Evolutionary conservation across 306 rosid genomes (phyloP).

Genomic region (Dryas octopetala): DNA sequence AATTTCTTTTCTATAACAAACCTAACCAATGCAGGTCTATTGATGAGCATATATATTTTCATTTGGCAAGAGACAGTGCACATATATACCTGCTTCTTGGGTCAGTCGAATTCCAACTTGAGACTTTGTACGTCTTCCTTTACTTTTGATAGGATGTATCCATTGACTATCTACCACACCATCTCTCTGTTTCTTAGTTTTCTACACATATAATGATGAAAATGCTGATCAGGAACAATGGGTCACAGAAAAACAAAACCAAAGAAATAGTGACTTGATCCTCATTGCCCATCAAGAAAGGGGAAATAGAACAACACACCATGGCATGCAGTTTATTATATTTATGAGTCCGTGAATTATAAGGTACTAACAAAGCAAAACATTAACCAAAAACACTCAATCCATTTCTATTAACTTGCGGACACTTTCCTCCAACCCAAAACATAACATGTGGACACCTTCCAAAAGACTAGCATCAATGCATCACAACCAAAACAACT

Average conservation of each 20-base stretch:
- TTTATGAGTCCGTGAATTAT: too few species aligned
- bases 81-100: conserved; percentile 32
- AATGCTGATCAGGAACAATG: conserved; percentile 10
- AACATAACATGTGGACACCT: too few species aligned
- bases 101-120: conserved; percentile 16
- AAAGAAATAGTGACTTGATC: not conserved
- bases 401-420: too few species aligned
- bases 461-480: too few species aligned
- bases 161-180: conserved; percentile 18
- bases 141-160: conserved; percentile 7
- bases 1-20: not conserved
- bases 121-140: conserved; percentile 22
- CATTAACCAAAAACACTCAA: too few species aligned
- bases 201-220: conserved; percentile 30
- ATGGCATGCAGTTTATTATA: not conserved
- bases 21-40: not conserved
- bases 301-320: not conserved
- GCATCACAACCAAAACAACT: too few species aligned
- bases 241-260: not conserved
- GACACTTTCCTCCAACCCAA: too few species aligned
- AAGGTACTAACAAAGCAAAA: too few species aligned
- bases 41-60: conserved; percentile 1
- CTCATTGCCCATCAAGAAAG: conserved; percentile 2
- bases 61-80: conserved; percentile 16
- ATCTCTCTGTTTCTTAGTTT: conserved; percentile 19